Evolutionary conservation across 2,329 filamentous ascomycete species (phyloP).

Genomic region (Aureobasidium uvarum): DNA sequence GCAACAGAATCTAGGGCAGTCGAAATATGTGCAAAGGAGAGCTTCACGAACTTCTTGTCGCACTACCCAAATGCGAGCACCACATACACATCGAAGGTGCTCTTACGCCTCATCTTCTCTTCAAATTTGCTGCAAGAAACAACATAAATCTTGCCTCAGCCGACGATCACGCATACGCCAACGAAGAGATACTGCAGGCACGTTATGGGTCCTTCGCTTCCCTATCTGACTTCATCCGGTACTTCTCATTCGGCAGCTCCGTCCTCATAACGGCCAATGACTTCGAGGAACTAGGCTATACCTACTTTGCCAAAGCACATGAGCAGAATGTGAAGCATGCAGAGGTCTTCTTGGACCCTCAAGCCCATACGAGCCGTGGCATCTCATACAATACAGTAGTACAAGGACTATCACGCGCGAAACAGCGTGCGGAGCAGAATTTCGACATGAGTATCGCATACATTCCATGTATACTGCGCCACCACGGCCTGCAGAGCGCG

Average conservation of each 20-base stretch:
- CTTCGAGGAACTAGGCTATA: conserved; percentile 16
- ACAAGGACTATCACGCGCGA: conserved; percentile 26
- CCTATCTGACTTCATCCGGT: conserved; percentile 15
- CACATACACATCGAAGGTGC: conserved; percentile 26
- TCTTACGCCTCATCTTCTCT: conserved; percentile 12
- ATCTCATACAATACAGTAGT: conserved; percentile 25
- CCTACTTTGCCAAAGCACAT: conserved; percentile 13
- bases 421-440: conserved; percentile 22
- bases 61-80: conserved; percentile 21
- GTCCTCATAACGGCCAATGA: conserved; percentile 16
- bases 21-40: conserved; percentile 17
- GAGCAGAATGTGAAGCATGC: conserved; percentile 23
- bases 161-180: not conserved
- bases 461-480: conserved; percentile 27
- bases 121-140: conserved; percentile 15
- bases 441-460: conserved; percentile 24
- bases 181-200: conserved; percentile 7
- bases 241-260: conserved; percentile 10
- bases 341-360: conserved; percentile 30
- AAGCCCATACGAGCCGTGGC: conserved; percentile 27
- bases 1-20: not conserved
- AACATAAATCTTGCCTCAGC: conserved; percentile 7
- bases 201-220: conserved; percentile 19
- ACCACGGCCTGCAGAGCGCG: conserved; percentile 14
- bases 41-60: conserved; percentile 8